Conservation (phyloP, 768 basidiomycete species). For the Suillus placidus region DNA sequence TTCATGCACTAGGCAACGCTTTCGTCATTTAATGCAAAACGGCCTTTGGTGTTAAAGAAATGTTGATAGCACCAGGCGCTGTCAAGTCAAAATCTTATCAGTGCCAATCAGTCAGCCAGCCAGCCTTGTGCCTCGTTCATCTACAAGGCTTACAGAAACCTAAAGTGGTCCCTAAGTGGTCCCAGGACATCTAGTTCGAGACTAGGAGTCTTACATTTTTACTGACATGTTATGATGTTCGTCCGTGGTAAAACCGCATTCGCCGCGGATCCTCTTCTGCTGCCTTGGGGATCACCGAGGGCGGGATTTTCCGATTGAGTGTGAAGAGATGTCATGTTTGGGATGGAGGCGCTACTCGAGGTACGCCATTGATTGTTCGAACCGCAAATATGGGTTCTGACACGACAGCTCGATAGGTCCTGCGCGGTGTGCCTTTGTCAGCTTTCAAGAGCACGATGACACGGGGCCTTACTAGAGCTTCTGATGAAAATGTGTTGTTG, state of each 20-base stretch:
- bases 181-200: not conserved
- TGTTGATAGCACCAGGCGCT: conserved; percentile 68
- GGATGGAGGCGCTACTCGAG: not conserved
- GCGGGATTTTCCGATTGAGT: not conserved
- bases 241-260: conserved; percentile 8
- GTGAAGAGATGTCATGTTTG: not conserved
- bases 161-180: not conserved
- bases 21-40: conserved; percentile 75
- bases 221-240: not conserved
- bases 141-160: conserved; percentile 47
- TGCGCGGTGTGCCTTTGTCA: conserved; percentile 75
- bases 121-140: conserved; percentile 48
- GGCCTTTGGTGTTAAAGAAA: conserved; percentile 61
- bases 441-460: not conserved
- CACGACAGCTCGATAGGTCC: conserved; percentile 75
- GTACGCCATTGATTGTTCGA: conserved; percentile 30
- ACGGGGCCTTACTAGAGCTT: not conserved
- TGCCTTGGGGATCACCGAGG: not conserved
- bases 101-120: conserved; percentile 47
- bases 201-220: not conserved
- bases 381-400: conserved; percentile 73
- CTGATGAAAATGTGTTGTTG: not conserved
- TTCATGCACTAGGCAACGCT: conserved; percentile 60
- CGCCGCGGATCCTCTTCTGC: conserved; percentile 24
- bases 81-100: conserved; percentile 62